Conservation (phyloP, 768 basidiomycete genomes). For the Cytidiella melzeri region DNA sequence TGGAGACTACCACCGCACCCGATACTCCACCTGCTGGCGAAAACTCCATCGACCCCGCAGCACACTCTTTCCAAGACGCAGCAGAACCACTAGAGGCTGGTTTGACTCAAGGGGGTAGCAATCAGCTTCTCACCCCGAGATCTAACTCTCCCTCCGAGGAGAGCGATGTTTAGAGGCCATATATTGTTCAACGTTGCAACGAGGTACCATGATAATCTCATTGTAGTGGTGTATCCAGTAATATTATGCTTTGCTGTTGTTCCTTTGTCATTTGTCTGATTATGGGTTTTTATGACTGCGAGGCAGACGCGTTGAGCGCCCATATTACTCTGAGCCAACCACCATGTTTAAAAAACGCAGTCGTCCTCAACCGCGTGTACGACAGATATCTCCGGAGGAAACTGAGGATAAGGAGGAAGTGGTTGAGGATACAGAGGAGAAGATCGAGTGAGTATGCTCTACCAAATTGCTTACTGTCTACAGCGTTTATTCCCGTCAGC, state of each 20-base stretch:
- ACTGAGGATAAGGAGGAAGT: slow-evolving; percentile 14
- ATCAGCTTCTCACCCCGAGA: slow-evolving; percentile 10
- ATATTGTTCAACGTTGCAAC: too few relatives aligned
- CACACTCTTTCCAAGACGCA: not conserved
- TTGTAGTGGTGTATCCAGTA: too few relatives aligned
- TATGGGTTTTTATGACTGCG: too few relatives aligned
- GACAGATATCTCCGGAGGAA: slow-evolving; percentile 41
- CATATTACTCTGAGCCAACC: not conserved
- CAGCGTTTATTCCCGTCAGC: slow-evolving; percentile 14
- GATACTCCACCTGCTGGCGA: not conserved
- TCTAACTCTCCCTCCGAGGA: slow-evolving; percentile 9
- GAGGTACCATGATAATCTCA: too few relatives aligned
- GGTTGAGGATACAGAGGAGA: slow-evolving; percentile 10
- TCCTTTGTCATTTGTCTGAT: too few relatives aligned
- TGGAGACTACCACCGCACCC: not conserved
- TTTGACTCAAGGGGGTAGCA: not conserved
- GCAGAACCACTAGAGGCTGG: not conserved
- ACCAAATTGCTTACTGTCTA: too few relatives aligned
- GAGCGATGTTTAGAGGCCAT: not conserved
- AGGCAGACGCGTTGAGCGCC: too few relatives aligned
- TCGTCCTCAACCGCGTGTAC: slow-evolving; percentile 54
- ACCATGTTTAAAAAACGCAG: slow-evolving; percentile 70
- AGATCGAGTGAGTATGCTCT: slow-evolving; percentile 17
- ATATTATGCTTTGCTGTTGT: too few relatives aligned
- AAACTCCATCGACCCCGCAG: not conserved